phyloP scores from a whole-genome alignment of 306 rosid species.

The Glycine latifolia region DNA sequence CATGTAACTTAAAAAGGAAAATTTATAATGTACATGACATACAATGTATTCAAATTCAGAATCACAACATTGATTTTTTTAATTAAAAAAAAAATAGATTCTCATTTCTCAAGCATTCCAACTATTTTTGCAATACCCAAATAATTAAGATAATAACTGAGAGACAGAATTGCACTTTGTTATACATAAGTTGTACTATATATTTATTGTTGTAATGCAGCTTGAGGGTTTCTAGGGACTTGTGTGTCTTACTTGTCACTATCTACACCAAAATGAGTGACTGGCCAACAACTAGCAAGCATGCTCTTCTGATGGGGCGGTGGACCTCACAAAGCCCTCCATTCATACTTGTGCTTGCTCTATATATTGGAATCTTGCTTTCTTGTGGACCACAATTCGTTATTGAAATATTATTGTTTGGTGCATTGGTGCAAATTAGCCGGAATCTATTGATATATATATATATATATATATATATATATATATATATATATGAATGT shows the following conservation, averaged over 20 bases:
- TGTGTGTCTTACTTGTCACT: neutral
- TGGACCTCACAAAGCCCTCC: conserved; percentile 31
- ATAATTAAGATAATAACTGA: neutral
- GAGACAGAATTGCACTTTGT: conserved; percentile 22
- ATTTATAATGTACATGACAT: neutral
- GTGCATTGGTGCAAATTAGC: conserved; percentile 21
- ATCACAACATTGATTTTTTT: neutral
- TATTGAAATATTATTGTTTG: neutral
- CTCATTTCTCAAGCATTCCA: neutral
- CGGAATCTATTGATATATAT: conserved; percentile 22
- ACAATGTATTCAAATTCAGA: neutral
- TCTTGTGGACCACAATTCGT: conserved; percentile 43
- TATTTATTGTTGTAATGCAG: neutral
- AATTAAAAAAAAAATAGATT: too few relatives aligned
- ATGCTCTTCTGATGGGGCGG: conserved; percentile 6
- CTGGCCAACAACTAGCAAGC: conserved; percentile 6
- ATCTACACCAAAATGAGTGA: conserved; percentile 31
- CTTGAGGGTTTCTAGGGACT: conserved; percentile 3
- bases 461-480: neutral
- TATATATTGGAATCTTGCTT: conserved; percentile 31
- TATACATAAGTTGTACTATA: neutral
- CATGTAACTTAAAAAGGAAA: too few relatives aligned
- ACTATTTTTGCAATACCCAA: neutral
- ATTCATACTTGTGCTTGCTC: conserved; percentile 19
- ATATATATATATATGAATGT: neutral